Evolutionary conservation across 768 basidiomycete genomes (phyloP).

Genomic region (Kwoniella sp.): DNA sequence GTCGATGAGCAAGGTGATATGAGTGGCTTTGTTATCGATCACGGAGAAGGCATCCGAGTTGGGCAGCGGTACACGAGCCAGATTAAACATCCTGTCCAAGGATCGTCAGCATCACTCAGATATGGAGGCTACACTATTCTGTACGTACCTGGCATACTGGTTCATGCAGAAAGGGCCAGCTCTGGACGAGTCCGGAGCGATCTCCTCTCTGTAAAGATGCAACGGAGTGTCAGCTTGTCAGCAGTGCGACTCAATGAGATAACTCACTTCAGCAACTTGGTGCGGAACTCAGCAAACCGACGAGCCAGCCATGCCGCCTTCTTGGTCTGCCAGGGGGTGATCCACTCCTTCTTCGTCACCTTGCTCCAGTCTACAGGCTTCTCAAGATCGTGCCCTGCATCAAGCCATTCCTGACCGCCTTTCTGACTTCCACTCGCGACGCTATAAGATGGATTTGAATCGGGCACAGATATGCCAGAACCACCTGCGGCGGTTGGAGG

Average conservation of each 20-base stretch:
- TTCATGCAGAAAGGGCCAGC: conserved; percentile 59
- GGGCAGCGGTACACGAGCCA: conserved; percentile 66
- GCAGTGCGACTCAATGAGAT: background rate
- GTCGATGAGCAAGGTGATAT: conserved; percentile 66
- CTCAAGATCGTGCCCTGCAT: conserved; percentile 5
- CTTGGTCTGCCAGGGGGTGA: conserved; percentile 78
- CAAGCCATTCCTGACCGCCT: conserved; percentile 33
- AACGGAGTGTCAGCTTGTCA: conserved; percentile 4
- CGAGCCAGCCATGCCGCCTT: conserved; percentile 69
- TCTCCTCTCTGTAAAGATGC: conserved; percentile 57
- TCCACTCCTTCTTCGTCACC: conserved; percentile 38
- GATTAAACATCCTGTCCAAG: conserved; percentile 59
- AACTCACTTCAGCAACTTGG: conserved; percentile 61
- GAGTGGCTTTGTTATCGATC: conserved; percentile 56
- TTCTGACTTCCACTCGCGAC: conserved; percentile 15
- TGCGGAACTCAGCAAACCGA: conserved; percentile 31
- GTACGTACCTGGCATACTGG: conserved; percentile 52
- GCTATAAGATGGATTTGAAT: conserved; percentile 19
- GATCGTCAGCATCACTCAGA: background rate
- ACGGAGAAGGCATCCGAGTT: conserved; percentile 62
- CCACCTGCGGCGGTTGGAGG: conserved; percentile 50
- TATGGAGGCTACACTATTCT: background rate
- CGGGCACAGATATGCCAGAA: background rate
- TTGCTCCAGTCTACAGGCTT: conserved; percentile 15
- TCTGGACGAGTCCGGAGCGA: conserved; percentile 66